Evolutionary conservation across 495 filamentous ascomycete species (phyloP), one percentile per base, ranked within the genome.

Genomic region (Extremus antarcticus): DNA sequence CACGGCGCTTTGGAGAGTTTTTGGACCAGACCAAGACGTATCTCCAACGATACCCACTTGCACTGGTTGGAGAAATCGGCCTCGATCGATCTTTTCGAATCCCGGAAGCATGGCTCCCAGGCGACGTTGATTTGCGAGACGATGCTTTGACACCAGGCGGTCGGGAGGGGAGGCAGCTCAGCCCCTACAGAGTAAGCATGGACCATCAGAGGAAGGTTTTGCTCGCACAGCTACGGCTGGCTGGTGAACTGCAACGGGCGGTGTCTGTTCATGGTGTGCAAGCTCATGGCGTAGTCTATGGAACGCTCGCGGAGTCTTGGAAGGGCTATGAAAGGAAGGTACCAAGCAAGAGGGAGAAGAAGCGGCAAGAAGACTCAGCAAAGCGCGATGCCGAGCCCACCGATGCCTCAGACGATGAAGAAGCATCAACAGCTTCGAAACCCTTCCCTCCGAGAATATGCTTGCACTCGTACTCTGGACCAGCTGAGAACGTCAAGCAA

Each of bases 261-360:
- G 92, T 90, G 1, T 91, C 87, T 15, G 75, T 97, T 0, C 92
- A 97, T 64, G 90, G 90, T 22, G 94, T 97, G 16, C 86, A 92
- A 66, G 88, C 86, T 0, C 92, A 96, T 62, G 94, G 92, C 0
- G 72, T 82, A 1, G 62, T 97, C 1, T 85, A 88, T 51, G 87
- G 94, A 15, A 75, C 83, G 1, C 65, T 97, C 21, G 74, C 81
- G 50, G 77, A 80, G 50, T 70, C 87, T 32, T 98, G 90, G 90
- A 81, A 81, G 61, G 92, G 90, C 0, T 76, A 88, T 64, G 89
- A 96, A 68, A 81, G 79, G 60, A 73, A 78, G 41, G 70, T 85
- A 1, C 63, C 82, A 1, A 87, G 86, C 46, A 80, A 79, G 50
- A 76, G 82, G 55, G 74, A 88, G 62, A 73, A 69, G 48, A 77